Conservation (phyloP, 805 yeast genomes). For the Kuraishia cidri region DNA sequence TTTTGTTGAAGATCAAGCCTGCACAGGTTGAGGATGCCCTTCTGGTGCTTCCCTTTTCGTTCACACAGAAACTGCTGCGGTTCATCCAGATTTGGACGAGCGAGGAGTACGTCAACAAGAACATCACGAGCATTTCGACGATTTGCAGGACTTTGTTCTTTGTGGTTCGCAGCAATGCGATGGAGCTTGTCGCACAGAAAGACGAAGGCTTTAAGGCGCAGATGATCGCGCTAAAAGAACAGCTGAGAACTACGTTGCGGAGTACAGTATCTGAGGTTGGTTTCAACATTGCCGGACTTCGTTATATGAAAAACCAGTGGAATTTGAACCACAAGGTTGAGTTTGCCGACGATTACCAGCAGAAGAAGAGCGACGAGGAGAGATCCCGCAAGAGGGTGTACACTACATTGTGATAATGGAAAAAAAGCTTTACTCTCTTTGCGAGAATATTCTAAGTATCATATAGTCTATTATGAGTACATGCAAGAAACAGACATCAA, state of each 20-base stretch:
- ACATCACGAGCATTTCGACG: slow-evolving; percentile 40
- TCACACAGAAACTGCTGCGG: slow-evolving; percentile 58
- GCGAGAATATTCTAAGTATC: no score
- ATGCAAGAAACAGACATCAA: no score
- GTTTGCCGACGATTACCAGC: slow-evolving; percentile 62
- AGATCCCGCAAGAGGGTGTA: slow-evolving; percentile 66
- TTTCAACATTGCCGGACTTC: slow-evolving; percentile 76
- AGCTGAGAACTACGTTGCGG: slow-evolving; percentile 49
- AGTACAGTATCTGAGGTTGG: slow-evolving; percentile 58
- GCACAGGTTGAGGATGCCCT: slow-evolving; percentile 91
- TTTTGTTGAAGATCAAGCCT: slow-evolving; percentile 61
- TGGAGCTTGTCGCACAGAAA: slow-evolving; percentile 66
- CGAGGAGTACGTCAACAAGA: slow-evolving; percentile 31
- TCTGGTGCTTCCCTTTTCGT: slow-evolving; percentile 83
- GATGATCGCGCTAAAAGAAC: slow-evolving; percentile 51
- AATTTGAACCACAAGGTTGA: slow-evolving; percentile 62
- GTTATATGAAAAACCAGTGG: slow-evolving; percentile 72
- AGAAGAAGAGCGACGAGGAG: slow-evolving; percentile 40
- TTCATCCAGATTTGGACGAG: slow-evolving; percentile 72
- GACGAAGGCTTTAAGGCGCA: slow-evolving; percentile 57
- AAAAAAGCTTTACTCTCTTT: no score
- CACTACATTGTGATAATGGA: slow-evolving; percentile 17
- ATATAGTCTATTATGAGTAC: no score
- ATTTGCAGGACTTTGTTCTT: slow-evolving; percentile 74
- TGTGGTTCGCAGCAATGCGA: slow-evolving; percentile 62